These are phyloP conservation scores for Pleurotus tuber-regium DNA, from an alignment of 768 basidiomycete species.

Conservation along the genomic window DNA sequence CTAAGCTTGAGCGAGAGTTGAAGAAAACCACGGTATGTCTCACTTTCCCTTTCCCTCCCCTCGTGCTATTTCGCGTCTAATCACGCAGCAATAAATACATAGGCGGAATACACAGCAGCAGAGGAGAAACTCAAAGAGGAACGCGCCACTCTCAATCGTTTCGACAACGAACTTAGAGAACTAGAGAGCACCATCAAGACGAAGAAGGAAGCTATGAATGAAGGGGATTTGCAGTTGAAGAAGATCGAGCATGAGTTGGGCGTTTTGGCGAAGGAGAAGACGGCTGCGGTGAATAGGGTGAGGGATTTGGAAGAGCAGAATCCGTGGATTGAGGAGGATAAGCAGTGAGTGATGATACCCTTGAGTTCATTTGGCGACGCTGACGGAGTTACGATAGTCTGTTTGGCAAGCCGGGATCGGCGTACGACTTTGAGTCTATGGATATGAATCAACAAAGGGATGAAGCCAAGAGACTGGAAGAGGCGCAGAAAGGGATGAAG, in stretches of 20 bases:
- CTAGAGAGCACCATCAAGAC: conserved; percentile 80
- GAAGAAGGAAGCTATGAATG: conserved; percentile 68
- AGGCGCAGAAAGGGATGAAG: conserved; percentile 82
- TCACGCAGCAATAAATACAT: not conserved
- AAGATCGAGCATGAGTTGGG: conserved; percentile 71
- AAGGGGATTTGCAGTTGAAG: conserved; percentile 64
- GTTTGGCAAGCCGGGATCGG: conserved; percentile 79
- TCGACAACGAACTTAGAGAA: conserved; percentile 84
- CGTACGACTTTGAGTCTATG: conserved; percentile 73
- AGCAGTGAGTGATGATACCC: conserved; percentile 55
- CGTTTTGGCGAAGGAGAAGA: conserved; percentile 61
- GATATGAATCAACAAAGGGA: conserved; percentile 59
- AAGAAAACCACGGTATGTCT: conserved; percentile 40
- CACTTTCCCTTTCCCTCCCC: not conserved
- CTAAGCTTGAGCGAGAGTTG: conserved; percentile 52
- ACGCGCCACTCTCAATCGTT: conserved; percentile 81
- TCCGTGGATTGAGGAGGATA: conserved; percentile 88
- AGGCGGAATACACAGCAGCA: conserved; percentile 62
- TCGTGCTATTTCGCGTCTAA: not conserved
- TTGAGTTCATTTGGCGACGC: not conserved
- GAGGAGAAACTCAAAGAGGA: conserved; percentile 79
- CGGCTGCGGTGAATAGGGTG: conserved; percentile 47
- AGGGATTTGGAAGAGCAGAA: conserved; percentile 75
- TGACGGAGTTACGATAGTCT: conserved; percentile 41
- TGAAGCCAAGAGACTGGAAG: conserved; percentile 72